These are phyloP conservation scores for Exophiala alcalophila DNA, from an alignment of 2,329 filamentous ascomycete species.

Conservation along the genomic window DNA sequence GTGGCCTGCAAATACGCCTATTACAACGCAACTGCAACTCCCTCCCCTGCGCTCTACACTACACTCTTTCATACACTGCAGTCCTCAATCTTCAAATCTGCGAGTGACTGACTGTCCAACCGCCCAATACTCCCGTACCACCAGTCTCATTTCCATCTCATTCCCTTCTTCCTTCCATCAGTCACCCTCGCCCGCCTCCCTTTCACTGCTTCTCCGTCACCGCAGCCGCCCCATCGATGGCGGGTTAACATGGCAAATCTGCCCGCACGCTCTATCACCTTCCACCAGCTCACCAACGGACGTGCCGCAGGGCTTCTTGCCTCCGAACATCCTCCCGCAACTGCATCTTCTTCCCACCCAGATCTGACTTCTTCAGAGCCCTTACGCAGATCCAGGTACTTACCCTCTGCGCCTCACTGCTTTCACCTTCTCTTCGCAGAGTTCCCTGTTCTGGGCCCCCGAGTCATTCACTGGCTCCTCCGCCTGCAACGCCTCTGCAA, in stretches of 20 bases:
- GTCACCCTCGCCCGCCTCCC: no score
- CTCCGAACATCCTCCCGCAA: constrained; percentile 27
- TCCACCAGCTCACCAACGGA: constrained; percentile 26
- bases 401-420: constrained; percentile 13
- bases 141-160: constrained; percentile 5
- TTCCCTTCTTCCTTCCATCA: neutral
- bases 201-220: constrained; percentile 7
- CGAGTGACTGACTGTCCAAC: no score
- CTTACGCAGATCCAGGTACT: constrained; percentile 22
- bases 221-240: constrained; percentile 26
- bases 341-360: constrained; percentile 12
- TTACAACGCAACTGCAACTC: no score
- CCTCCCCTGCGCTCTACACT: no score
- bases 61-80: no score
- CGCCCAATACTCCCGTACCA: no score
- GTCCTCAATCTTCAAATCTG: no score
- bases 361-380: constrained; percentile 33
- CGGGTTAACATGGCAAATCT: constrained; percentile 31
- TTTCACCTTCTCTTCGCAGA: constrained; percentile 17
- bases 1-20: no score
- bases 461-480: constrained; percentile 10
- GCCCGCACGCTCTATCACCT: constrained; percentile 28
- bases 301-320: constrained; percentile 34
- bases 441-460: constrained; percentile 10
- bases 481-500: constrained; percentile 10